These are phyloP conservation scores for Prillingera fragicola DNA, from an alignment of 1,284 basidiomycete genomes.

Conservation along the genomic window DNA sequence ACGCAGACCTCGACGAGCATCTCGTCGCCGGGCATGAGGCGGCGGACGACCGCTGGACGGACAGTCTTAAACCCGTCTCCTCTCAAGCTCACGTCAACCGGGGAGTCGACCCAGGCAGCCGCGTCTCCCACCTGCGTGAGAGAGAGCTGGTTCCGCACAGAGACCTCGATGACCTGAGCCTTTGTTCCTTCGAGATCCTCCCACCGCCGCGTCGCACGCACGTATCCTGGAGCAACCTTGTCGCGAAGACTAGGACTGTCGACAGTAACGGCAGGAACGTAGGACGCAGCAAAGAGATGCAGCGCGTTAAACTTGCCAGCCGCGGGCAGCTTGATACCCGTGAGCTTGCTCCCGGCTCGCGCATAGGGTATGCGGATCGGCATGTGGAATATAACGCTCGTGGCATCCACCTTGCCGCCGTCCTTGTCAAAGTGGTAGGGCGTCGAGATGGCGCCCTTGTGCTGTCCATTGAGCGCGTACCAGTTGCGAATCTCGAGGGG, in stretches of 20 bases:
- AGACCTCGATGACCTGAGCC: constrained; percentile 15
- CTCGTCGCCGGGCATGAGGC: constrained; percentile 22
- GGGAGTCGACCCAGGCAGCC: constrained; percentile 3
- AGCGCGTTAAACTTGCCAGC: constrained; percentile 7
- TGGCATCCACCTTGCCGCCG: constrained; percentile 7
- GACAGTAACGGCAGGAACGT: not conserved
- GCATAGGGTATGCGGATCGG: constrained; percentile 4
- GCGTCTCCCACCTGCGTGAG: constrained; percentile 1
- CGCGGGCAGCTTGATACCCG: constrained; percentile 2
- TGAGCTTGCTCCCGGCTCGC: not conserved
- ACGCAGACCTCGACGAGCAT: constrained; percentile 14
- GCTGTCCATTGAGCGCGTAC: constrained; percentile 14
- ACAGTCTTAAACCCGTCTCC: constrained; percentile 4
- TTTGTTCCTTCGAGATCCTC: constrained; percentile 1
- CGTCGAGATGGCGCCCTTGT: constrained; percentile 13
- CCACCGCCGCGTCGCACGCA: constrained; percentile 14
- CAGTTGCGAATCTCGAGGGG: constrained; percentile 16
- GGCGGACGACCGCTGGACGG: not conserved
- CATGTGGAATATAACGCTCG: constrained; percentile 16
- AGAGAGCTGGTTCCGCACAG: constrained; percentile 7
- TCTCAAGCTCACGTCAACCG: not conserved
- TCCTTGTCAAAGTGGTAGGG: constrained; percentile 9
- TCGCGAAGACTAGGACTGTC: too few species aligned
- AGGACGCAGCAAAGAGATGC: constrained; percentile 18
- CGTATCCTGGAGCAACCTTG: not conserved